Evolutionary conservation across 768 basidiomycete genomes (phyloP).

Genomic region (Suillus tomentosus): DNA sequence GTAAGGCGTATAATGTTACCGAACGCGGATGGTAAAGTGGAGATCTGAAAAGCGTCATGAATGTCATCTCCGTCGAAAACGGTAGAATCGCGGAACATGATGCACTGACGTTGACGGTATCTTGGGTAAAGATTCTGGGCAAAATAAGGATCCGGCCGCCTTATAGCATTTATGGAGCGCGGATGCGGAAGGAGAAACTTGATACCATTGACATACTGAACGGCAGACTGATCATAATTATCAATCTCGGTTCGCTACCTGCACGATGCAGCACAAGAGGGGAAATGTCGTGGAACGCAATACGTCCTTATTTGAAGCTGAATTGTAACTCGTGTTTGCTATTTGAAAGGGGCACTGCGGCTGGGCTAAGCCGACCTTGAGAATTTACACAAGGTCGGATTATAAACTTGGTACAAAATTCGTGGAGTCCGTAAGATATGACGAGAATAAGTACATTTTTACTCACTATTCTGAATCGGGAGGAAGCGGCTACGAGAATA

Average conservation of each 20-base stretch:
- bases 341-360: slow-evolving; percentile 4
- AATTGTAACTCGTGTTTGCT: slow-evolving; percentile 4
- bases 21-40: slow-evolving; percentile 3
- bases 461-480: not conserved
- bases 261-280: not conserved
- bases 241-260: not conserved
- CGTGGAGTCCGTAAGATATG: slow-evolving; percentile 10
- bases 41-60: slow-evolving; percentile 1
- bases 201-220: not conserved
- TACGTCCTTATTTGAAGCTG: slow-evolving; percentile 3
- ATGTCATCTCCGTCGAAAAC: slow-evolving; percentile 9
- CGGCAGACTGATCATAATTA: not conserved
- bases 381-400: slow-evolving; percentile 7
- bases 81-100: slow-evolving; percentile 6
- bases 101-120: not conserved
- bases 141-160: slow-evolving; percentile 6
- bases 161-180: not conserved
- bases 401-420: slow-evolving; percentile 1
- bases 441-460: not conserved
- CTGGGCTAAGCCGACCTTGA: not conserved
- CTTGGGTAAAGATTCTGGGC: slow-evolving; percentile 5
- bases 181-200: slow-evolving; percentile 1
- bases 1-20: slow-evolving; percentile 7
- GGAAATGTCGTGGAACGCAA: slow-evolving; percentile 3
- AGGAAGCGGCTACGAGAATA: not conserved